Evolutionary conservation across 352 stramenopile genomes (phyloP), one percentile per base, ranked within the genome.

Genomic region (Phytophthora chlamydospora): DNA sequence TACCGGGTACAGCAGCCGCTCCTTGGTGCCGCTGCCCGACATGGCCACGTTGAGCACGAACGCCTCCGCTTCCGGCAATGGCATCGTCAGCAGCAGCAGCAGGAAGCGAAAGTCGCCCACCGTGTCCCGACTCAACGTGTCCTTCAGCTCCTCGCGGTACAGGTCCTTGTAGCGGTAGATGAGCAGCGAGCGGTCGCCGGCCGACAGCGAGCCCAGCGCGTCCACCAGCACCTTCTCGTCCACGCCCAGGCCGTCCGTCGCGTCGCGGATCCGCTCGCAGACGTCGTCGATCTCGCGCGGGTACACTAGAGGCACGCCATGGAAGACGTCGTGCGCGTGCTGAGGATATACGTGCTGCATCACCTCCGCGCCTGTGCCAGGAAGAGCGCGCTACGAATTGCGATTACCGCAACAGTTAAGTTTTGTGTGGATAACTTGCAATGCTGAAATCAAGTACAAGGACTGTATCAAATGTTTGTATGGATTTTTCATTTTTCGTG

Each of bases 1-100:
- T 72, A 93, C 84, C 53, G 85, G 83, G 35, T 87, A 92, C 32
- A 94, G 57, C 38, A 88, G 60, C 49, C 80, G 75, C 62, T 94
- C 85, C 14, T 72, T 86, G 11, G 79, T 89, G 49, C 78, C 73
- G 16, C 49, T 61, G 35, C 80, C 76, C 6, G 67, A 75, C 33
- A 68, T 80, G 35, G 81, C 83, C 35, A 89, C 47, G 51, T 80
- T 74, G 12, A 94, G 47, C 44, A 92, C 66, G 55, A 88, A 86
- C 13, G 85, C 78, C 58, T 94, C 85, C 50, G 74, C 73, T 39
- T 94, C 79, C 4, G 73, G 78, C 38, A 90, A 56, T 31, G 81
- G 78, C 73, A 82, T 78, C 32, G 70, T 75, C 19, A 94, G 35
- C 36, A 94, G 66, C 42, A 85, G 63, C 45, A 89, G 53, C 41